These are phyloP conservation scores for Vicia faba DNA, from an alignment of 306 rosid species.

Conservation along the genomic window DNA sequence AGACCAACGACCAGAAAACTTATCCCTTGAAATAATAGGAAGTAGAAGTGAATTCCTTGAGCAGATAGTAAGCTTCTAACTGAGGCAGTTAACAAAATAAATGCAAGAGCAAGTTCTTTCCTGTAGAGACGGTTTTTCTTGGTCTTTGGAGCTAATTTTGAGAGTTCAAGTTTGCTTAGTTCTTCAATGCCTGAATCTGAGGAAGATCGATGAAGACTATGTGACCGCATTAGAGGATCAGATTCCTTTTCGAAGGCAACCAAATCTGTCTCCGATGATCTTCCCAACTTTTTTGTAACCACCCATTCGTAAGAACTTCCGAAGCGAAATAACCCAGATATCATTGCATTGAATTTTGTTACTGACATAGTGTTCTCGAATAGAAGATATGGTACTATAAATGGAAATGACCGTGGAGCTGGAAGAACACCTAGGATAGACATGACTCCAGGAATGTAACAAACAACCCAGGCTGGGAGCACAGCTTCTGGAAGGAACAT, in stretches of 20 bases:
- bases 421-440: conserved; percentile 85
- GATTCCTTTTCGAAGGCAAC: conserved; percentile 74
- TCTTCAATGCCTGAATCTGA: conserved; percentile 92
- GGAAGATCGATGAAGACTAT: conserved; percentile 66
- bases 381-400: conserved; percentile 89
- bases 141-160: conserved; percentile 62
- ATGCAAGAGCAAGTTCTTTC: conserved; percentile 92
- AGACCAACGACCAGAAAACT: conserved; percentile 94
- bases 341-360: conserved; percentile 97
- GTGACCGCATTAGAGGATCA: conserved; percentile 56
- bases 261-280: conserved; percentile 92
- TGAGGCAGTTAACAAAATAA: conserved; percentile 82
- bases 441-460: conserved; percentile 96
- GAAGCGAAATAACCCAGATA: conserved; percentile 86
- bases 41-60: conserved; percentile 98
- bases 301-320: conserved; percentile 98
- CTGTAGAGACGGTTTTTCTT: conserved; percentile 84
- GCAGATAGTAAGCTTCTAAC: conserved; percentile 94
- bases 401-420: conserved; percentile 84
- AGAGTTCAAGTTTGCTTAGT: conserved; percentile 66
- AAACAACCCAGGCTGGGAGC: conserved; percentile 94
- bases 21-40: conserved; percentile 91
- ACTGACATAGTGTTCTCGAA: conserved; percentile 99
- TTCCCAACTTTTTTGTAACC: conserved; percentile 91
- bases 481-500: conserved; percentile 99